These are phyloP conservation scores for Candida coleopterorum DNA, from an alignment of 805 yeast genomes.

Conservation along the genomic window DNA sequence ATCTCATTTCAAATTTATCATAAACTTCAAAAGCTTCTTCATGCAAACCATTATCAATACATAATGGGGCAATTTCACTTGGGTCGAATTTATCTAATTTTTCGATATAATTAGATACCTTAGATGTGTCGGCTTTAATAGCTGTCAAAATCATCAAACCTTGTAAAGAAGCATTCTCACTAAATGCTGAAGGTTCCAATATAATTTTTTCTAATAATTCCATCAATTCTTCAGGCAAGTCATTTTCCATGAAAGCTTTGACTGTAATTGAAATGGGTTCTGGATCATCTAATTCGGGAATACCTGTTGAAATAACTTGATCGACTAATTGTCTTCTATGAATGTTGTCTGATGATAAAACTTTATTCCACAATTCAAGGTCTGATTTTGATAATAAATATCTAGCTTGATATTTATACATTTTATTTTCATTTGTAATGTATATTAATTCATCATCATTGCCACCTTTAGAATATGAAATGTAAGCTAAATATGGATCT, in stretches of 20 bases:
- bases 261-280: slow-evolving; percentile 92
- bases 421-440: slow-evolving; percentile 93
- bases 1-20: slow-evolving; percentile 71
- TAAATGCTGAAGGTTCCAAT: slow-evolving; percentile 95
- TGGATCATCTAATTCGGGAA: slow-evolving; percentile 89
- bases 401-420: slow-evolving; percentile 99
- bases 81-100: slow-evolving; percentile 89
- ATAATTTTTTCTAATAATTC: slow-evolving; percentile 94
- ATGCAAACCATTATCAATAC: slow-evolving; percentile 79
- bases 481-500: slow-evolving; percentile 96
- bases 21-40: slow-evolving; percentile 96
- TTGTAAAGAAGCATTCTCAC: slow-evolving; percentile 91
- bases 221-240: slow-evolving; percentile 86
- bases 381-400: slow-evolving; percentile 89
- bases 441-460: slow-evolving; percentile 85
- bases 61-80: slow-evolving; percentile 86
- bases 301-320: slow-evolving; percentile 92
- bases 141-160: slow-evolving; percentile 92
- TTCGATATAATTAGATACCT: slow-evolving; percentile 79
- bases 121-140: slow-evolving; percentile 86
- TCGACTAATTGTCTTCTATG: slow-evolving; percentile 91
- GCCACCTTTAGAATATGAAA: slow-evolving; percentile 93
- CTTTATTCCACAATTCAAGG: slow-evolving; percentile 73
- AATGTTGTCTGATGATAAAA: slow-evolving; percentile 66
- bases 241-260: slow-evolving; percentile 93